Percentiles rank a stretch among this genome's conserved stretches.
Conservation (phyloP, 2,329 filamentous ascomycete genomes). For the Neocucurbitaria cava region DNA sequence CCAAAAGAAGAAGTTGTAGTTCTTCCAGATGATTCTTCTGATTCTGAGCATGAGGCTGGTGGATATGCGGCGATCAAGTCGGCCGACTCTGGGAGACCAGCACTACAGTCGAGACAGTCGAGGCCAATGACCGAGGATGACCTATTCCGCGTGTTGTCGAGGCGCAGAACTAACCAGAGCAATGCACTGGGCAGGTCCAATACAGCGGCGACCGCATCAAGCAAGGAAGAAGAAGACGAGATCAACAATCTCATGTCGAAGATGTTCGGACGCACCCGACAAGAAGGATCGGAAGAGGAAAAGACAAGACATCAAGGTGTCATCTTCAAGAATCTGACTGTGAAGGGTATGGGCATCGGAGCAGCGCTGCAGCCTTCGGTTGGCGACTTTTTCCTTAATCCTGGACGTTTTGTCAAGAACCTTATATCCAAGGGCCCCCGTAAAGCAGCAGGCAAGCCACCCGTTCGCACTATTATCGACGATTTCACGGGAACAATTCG, state of each 20-base stretch:
- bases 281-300: slow-evolving; percentile 71
- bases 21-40: slow-evolving; percentile 20
- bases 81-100: slow-evolving; percentile 23
- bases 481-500: slow-evolving; percentile 72
- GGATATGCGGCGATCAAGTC: slow-evolving; percentile 31
- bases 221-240: slow-evolving; percentile 55
- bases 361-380: slow-evolving; percentile 68
- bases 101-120: slow-evolving; percentile 26
- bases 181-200: slow-evolving; percentile 29
- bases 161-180: slow-evolving; percentile 53
- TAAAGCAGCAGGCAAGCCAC: slow-evolving; percentile 56
- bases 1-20: slow-evolving; percentile 22
- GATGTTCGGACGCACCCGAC: slow-evolving; percentile 72
- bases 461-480: slow-evolving; percentile 70
- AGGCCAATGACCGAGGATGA: slow-evolving; percentile 59
- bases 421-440: slow-evolving; percentile 53
- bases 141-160: slow-evolving; percentile 58
- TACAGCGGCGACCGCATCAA: slow-evolving; percentile 31
- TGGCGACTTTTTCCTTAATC: slow-evolving; percentile 67
- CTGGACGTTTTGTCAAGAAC: slow-evolving; percentile 62
- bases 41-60: slow-evolving; percentile 30
- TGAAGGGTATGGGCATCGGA: slow-evolving; percentile 67
- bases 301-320: slow-evolving; percentile 73
- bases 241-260: slow-evolving; percentile 70
- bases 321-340: slow-evolving; percentile 69